Conservation (phyloP, 495 filamentous ascomycete genomes). For the Aspergillus egyptiacus region DNA sequence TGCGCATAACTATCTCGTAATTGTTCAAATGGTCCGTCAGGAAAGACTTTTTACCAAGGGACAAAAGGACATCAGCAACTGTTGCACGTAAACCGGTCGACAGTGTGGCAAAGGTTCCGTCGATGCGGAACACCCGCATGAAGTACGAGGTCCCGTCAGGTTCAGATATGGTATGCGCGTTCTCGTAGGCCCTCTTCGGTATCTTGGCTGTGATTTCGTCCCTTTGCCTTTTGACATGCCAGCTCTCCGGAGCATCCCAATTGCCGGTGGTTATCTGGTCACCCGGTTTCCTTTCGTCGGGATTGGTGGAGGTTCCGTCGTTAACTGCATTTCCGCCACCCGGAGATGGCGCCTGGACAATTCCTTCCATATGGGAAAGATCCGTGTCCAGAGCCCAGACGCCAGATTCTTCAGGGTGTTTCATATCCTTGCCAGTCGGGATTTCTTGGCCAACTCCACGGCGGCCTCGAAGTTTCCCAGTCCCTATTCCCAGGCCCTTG, state of each 20-base stretch:
- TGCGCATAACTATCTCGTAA: slow-evolving; percentile 91
- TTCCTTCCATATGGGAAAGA: slow-evolving; percentile 76
- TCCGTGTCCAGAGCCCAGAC: slow-evolving; percentile 78
- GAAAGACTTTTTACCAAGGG: slow-evolving; percentile 86
- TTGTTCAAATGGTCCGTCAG: slow-evolving; percentile 83
- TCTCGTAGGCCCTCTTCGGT: slow-evolving; percentile 53
- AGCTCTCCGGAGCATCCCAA: slow-evolving; percentile 92
- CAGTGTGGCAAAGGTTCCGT: slow-evolving; percentile 89
- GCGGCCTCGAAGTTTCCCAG: slow-evolving; percentile 34
- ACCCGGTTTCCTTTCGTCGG: slow-evolving; percentile 24
- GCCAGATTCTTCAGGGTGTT: slow-evolving; percentile 30
- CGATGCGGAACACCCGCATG: slow-evolving; percentile 90
- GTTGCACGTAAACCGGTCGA: slow-evolving; percentile 74
- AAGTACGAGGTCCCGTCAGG: slow-evolving; percentile 69
- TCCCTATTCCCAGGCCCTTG: slow-evolving; percentile 32
- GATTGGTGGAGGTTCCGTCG: slow-evolving; percentile 45
- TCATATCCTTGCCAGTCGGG: slow-evolving; percentile 21
- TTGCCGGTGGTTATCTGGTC: slow-evolving; percentile 33
- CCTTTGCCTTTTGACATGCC: slow-evolving; percentile 68
- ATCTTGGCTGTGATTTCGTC: slow-evolving; percentile 58
- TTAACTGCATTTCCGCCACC: slow-evolving; percentile 44
- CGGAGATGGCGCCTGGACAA: slow-evolving; percentile 49
- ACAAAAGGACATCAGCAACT: slow-evolving; percentile 73
- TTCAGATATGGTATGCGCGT: slow-evolving; percentile 44
- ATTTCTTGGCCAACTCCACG: slow-evolving; percentile 54